These are phyloP conservation scores for Euphorbia schlechtendalii DNA, from an alignment of 441 rosid species.

Conservation along the genomic window DNA sequence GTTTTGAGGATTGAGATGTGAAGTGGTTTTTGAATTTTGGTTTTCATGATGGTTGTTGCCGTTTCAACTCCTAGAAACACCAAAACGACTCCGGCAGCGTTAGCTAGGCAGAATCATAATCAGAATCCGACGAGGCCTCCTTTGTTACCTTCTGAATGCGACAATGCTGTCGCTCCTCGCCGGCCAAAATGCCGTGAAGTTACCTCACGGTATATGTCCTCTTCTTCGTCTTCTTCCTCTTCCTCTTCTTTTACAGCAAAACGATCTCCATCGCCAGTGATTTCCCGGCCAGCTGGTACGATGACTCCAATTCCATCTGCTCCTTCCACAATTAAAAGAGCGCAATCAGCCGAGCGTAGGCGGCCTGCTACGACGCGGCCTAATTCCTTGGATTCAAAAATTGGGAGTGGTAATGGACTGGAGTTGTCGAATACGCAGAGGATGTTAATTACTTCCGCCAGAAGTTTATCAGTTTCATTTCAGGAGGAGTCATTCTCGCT, in stretches of 20 bases:
- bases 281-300: constrained; percentile 34
- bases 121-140: constrained; percentile 37
- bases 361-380: constrained; percentile 40
- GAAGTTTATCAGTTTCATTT: constrained; percentile 77
- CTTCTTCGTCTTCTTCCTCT: constrained; percentile 42
- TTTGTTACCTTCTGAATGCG: constrained; percentile 53
- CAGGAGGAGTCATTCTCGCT: constrained; percentile 71
- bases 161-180: constrained; percentile 51
- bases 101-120: constrained; percentile 15
- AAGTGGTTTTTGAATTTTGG: constrained; percentile 17
- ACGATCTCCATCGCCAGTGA: constrained; percentile 57
- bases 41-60: constrained; percentile 50
- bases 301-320: constrained; percentile 28
- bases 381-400: constrained; percentile 35
- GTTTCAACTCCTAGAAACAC: constrained; percentile 43
- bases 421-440: constrained; percentile 50
- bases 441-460: constrained; percentile 61
- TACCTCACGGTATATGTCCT: constrained; percentile 56
- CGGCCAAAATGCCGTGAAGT: constrained; percentile 56
- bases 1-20: constrained; percentile 20
- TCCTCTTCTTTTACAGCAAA: constrained; percentile 44
- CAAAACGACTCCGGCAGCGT: constrained; percentile 24
- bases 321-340: constrained; percentile 43
- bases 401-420: constrained; percentile 20
- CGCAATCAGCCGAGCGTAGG: constrained; percentile 68